Conservation (phyloP, 2,329 filamentous ascomycete species). For the Arthrobotrys sinensis region DNA sequence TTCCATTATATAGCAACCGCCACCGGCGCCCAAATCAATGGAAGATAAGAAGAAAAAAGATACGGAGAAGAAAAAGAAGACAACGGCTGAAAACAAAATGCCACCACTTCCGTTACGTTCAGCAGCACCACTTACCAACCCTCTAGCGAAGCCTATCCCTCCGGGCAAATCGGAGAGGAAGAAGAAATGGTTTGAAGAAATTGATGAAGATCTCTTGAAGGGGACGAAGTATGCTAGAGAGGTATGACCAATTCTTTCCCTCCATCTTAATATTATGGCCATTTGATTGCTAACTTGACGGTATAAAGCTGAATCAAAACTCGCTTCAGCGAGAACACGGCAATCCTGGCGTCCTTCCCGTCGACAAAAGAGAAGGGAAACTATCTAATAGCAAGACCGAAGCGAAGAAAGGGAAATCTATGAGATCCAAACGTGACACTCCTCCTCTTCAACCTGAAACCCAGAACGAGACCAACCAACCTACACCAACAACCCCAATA, state of each 20-base stretch:
- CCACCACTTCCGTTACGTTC: background rate
- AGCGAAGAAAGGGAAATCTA: background rate
- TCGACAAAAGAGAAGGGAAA: background rate
- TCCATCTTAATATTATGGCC: background rate
- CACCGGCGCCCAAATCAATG: background rate
- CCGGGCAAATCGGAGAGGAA: background rate
- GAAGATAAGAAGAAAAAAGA: background rate
- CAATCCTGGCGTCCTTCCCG: slow-evolving; percentile 5
- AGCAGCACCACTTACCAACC: background rate
- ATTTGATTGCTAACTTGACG: background rate
- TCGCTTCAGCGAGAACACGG: slow-evolving; percentile 8
- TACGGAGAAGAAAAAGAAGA: background rate
- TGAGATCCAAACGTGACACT: background rate
- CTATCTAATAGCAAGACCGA: background rate
- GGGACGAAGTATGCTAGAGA: slow-evolving; percentile 37
- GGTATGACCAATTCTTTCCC: background rate
- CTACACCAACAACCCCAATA: background rate
- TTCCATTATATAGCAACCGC: background rate
- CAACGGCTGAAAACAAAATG: background rate
- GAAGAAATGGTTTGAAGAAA: slow-evolving; percentile 31
- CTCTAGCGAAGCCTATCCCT: background rate
- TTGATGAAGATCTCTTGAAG: slow-evolving; percentile 30
- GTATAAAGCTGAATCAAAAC: slow-evolving; percentile 11
- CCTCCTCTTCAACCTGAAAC: background rate
- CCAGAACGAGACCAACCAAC: background rate